A percentile compares a stretch with the other conserved stretches of the same genome.
Conservation (phyloP, 495 filamentous ascomycete genomes). For the Aspergillus leporis region DNA sequence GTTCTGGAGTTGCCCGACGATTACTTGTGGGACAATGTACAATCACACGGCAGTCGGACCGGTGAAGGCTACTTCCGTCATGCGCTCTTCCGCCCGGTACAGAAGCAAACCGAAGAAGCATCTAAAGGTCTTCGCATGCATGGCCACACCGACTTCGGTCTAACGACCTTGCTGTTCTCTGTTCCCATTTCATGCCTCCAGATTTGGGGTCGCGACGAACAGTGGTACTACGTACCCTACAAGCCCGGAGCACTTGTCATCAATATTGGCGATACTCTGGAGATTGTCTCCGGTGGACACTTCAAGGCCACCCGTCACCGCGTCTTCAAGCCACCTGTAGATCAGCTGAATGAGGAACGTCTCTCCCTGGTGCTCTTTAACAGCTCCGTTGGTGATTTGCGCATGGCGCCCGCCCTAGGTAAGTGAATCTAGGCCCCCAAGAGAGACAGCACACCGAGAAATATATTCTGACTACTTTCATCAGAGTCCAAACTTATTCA, state of each 20-base stretch:
- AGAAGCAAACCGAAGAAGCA: slow-evolving; percentile 36
- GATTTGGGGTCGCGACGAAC: slow-evolving; percentile 41
- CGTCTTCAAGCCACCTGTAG: slow-evolving; percentile 41
- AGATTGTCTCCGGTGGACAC: slow-evolving; percentile 49
- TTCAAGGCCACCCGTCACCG: slow-evolving; percentile 50
- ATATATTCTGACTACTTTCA: not conserved
- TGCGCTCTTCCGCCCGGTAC: slow-evolving; percentile 43
- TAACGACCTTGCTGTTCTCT: slow-evolving; percentile 45
- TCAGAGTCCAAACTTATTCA: slow-evolving; percentile 40
- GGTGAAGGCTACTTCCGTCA: slow-evolving; percentile 51
- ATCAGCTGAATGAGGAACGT: slow-evolving; percentile 41
- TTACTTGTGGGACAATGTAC: slow-evolving; percentile 48
- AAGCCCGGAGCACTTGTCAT: slow-evolving; percentile 46
- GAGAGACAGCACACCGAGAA: not conserved
- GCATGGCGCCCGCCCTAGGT: slow-evolving; percentile 34
- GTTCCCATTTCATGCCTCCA: slow-evolving; percentile 45
- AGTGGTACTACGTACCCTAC: slow-evolving; percentile 47
- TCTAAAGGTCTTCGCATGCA: slow-evolving; percentile 47
- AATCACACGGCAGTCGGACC: slow-evolving; percentile 42
- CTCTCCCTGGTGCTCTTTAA: slow-evolving; percentile 48
- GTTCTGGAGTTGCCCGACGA: slow-evolving; percentile 47
- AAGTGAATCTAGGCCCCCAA: slow-evolving; percentile 6
- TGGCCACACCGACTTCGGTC: slow-evolving; percentile 47
- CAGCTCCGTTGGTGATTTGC: slow-evolving; percentile 37
- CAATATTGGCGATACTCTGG: slow-evolving; percentile 48